phyloP scores from a whole-genome alignment of 208 protist species.

The Angomonas deanei region DNA sequence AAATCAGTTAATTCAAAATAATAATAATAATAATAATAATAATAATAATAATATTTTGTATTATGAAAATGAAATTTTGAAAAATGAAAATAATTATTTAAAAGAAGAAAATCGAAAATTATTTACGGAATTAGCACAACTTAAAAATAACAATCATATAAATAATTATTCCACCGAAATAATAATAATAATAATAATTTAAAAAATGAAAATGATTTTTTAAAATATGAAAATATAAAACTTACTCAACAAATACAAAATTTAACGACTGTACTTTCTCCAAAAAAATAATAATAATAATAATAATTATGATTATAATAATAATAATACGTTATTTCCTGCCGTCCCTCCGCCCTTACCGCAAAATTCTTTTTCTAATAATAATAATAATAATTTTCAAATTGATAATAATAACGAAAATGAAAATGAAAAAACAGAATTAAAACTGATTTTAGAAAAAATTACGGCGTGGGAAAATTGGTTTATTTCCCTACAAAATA shows the following conservation, averaged over 20 bases:
- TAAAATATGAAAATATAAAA: neutral
- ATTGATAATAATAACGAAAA: neutral
- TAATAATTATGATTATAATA: neutral
- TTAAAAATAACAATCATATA: neutral
- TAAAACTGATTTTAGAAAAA: neutral
- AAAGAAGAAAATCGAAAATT: neutral
- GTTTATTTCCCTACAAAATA: neutral
- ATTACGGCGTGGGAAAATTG: neutral
- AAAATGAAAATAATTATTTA: constrained; percentile 2
- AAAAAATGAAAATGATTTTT: neutral
- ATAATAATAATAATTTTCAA: constrained; percentile 3
- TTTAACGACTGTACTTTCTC: too few species aligned
- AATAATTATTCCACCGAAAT: too few species aligned
- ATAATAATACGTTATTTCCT: too few species aligned
- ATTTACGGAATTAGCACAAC: too few species aligned
- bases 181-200: constrained; percentile 1
- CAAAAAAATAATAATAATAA: constrained; percentile 1
- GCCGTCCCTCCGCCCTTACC: too few species aligned
- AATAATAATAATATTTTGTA: too few species aligned
- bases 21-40: too few species aligned
- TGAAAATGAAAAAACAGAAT: neutral
- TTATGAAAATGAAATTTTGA: too few species aligned
- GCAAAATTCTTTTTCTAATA: too few species aligned
- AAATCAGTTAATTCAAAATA: too few species aligned
- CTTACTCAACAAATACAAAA: neutral